Evolutionary conservation across 495 filamentous ascomycete genomes (phyloP).

Genomic region (Pseudotulostoma volvatum): DNA sequence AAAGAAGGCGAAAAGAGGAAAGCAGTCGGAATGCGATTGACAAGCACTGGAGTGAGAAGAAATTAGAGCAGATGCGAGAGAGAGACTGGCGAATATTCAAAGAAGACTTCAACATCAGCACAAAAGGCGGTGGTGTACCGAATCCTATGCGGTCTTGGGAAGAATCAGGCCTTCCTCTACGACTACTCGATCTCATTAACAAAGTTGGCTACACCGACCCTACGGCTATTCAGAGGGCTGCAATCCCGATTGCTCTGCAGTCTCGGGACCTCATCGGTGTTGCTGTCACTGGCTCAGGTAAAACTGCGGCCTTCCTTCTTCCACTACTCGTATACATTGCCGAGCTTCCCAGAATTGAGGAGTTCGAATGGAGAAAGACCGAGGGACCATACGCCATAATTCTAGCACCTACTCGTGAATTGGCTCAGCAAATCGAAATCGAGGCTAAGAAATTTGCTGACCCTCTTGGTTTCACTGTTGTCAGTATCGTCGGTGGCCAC

Average conservation of each 20-base stretch:
- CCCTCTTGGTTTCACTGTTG: constrained; percentile 85
- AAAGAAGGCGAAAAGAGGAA: constrained; percentile 62
- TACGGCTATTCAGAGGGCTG: constrained; percentile 79
- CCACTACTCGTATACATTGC: constrained; percentile 95
- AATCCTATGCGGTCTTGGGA: constrained; percentile 94
- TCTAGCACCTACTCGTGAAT: constrained; percentile 91
- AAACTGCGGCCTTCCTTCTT: constrained; percentile 89
- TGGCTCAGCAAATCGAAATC: constrained; percentile 93
- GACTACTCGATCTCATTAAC: constrained; percentile 67
- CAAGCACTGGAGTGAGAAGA: constrained; percentile 98
- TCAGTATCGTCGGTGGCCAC: constrained; percentile 95
- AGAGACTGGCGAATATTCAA: constrained; percentile 99
- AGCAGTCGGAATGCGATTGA: constrained; percentile 52
- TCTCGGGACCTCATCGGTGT: constrained; percentile 93
- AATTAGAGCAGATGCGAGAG: constrained; percentile 88
- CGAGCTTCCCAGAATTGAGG: constrained; percentile 69
- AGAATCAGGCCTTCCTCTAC: constrained; percentile 67
- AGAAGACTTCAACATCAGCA: constrained; percentile 95
- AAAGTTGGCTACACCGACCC: constrained; percentile 88
- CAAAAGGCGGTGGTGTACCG: constrained; percentile 78
- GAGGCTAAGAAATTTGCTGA: constrained; percentile 89
- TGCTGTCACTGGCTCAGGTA: constrained; percentile 96
- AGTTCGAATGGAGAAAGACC: constrained; percentile 64
- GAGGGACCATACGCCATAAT: constrained; percentile 95
- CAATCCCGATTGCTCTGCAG: constrained; percentile 90